Conservation (phyloP, 176 grass and related monocot genomes). For the Musa beccarii region DNA sequence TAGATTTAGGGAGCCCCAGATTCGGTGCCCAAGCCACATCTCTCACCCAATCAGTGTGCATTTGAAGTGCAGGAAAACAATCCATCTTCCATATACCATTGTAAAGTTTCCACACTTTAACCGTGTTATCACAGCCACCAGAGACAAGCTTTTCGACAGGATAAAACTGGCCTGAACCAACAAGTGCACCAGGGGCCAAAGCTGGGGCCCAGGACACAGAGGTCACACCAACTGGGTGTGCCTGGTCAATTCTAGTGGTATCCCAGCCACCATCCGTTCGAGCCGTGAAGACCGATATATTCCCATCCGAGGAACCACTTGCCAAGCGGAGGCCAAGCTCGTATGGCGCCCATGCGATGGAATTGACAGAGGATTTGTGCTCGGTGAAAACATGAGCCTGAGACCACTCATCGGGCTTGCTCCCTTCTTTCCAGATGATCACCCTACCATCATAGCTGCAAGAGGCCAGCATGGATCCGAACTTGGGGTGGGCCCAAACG, state of each 20-base stretch:
- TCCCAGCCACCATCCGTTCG: slow-evolving; percentile 52
- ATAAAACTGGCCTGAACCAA: too few relatives aligned
- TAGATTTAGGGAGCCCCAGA: slow-evolving; percentile 52
- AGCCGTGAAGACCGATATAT: slow-evolving; percentile 19
- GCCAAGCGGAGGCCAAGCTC: slow-evolving; percentile 60
- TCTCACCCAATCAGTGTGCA: slow-evolving; percentile 32
- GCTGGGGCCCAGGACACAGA: too few relatives aligned
- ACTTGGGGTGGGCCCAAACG: slow-evolving; percentile 70
- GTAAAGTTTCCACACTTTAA: slow-evolving; percentile 57
- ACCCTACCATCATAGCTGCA: slow-evolving; percentile 72
- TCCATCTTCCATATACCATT: slow-evolving; percentile 58
- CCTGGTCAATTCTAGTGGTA: not conserved
- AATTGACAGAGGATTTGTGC: slow-evolving; percentile 75
- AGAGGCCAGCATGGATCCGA: slow-evolving; percentile 59
- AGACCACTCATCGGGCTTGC: slow-evolving; percentile 40
- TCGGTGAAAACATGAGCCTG: slow-evolving; percentile 51
- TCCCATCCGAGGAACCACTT: slow-evolving; percentile 45
- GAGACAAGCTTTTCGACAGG: slow-evolving; percentile 46
- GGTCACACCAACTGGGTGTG: too few relatives aligned
- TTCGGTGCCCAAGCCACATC: slow-evolving; percentile 41
- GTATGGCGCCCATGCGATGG: slow-evolving; percentile 61
- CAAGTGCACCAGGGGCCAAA: too few relatives aligned
- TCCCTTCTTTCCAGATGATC: slow-evolving; percentile 20
- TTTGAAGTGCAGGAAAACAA: slow-evolving; percentile 29
- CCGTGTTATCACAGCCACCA: slow-evolving; percentile 52